Conservation (phyloP, 305 asterid genomes). For the Coffea humblotiana region DNA sequence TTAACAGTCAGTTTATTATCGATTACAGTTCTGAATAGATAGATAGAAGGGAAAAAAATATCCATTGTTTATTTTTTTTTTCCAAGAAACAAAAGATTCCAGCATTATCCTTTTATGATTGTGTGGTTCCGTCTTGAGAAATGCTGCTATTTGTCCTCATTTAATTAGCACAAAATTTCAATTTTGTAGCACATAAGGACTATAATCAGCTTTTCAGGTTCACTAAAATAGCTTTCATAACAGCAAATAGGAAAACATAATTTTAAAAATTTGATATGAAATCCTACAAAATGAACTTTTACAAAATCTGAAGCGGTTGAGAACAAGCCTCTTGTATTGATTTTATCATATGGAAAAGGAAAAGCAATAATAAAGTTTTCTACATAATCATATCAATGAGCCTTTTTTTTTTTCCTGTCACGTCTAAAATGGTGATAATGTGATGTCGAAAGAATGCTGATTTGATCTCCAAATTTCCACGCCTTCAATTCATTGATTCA, state of each 20-base stretch:
- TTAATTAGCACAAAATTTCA: no score
- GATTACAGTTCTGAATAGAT: not conserved
- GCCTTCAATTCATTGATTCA: not conserved
- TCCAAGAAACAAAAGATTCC: not conserved
- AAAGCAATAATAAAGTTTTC: not conserved
- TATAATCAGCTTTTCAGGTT: no score
- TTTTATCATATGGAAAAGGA: not conserved
- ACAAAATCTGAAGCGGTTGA: no score
- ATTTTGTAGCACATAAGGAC: no score
- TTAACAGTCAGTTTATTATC: not conserved
- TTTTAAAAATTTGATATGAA: no score
- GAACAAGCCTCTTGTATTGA: not conserved
- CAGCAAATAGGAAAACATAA: no score
- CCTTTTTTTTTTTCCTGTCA: not conserved
- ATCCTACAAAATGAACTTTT: no score
- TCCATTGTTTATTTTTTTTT: not conserved
- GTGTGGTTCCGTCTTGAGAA: not conserved
- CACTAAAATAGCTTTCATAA: no score
- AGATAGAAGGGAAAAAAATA: not conserved
- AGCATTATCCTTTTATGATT: not conserved
- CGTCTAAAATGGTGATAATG: not conserved
- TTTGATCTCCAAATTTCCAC: not conserved
- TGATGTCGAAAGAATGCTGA: not conserved
- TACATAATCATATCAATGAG: not conserved
- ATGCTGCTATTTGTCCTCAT: not conserved